Conservation (phyloP, 1,284 basidiomycete genomes). For the Exsudoporus floridanus region DNA sequence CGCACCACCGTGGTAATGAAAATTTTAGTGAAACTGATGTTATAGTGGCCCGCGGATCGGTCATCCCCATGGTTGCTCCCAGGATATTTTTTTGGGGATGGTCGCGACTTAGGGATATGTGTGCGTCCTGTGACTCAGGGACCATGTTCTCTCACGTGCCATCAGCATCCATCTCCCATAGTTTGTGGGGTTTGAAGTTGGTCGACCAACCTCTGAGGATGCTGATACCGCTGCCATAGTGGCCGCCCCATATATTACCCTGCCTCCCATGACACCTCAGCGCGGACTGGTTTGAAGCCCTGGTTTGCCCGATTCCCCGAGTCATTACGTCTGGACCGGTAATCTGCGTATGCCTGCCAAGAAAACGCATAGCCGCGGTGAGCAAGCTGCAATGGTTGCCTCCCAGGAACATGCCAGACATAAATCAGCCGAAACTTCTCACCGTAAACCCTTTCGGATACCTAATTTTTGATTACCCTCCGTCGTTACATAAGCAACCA, state of each 20-base stretch:
- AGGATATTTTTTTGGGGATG: too few species aligned
- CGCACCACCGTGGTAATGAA: neutral
- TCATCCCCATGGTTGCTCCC: too few species aligned
- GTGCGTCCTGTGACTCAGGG: too few species aligned
- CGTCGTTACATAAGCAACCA: neutral
- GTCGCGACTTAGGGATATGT: too few species aligned
- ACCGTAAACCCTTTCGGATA: neutral
- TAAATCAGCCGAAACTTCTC: neutral
- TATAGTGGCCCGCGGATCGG: too few species aligned
- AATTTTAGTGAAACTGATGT: too few species aligned
- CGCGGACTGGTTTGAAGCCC: constrained; percentile 1
- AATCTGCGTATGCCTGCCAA: too few species aligned
- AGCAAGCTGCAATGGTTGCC: neutral
- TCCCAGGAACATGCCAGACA: neutral
- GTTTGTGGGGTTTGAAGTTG: too few species aligned
- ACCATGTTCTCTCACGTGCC: too few species aligned
- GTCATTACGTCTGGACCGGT: neutral
- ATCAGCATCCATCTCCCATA: too few species aligned
- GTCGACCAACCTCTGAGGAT: too few species aligned
- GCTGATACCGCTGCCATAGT: too few species aligned
- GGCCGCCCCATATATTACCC: neutral
- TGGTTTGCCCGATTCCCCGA: constrained; percentile 15
- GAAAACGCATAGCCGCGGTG: constrained; percentile 3
- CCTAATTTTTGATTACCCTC: neutral
- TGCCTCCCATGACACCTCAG: neutral